Conservation (phyloP, 2,329 filamentous ascomycete species). For the Pleoardoris graminearum region DNA sequence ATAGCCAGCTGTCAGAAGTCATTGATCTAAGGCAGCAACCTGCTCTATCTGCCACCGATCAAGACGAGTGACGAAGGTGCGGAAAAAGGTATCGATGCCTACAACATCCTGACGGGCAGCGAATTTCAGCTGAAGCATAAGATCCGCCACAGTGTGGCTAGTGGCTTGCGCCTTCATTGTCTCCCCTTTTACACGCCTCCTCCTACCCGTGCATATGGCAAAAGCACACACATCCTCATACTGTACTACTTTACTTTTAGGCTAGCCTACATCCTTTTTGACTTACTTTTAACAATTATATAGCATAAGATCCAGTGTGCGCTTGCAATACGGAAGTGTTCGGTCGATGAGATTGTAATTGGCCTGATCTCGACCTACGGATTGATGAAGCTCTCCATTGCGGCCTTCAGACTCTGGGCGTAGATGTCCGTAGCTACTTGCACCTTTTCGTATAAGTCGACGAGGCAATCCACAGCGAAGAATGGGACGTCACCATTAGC, state of each 20-base stretch:
- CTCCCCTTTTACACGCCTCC: too few relatives aligned
- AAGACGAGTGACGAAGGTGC: constrained; percentile 9
- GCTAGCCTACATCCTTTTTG: too few relatives aligned
- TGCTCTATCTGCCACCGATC: constrained; percentile 16
- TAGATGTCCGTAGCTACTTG: constrained; percentile 7
- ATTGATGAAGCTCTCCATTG: constrained; percentile 11
- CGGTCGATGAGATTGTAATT: constrained; percentile 9
- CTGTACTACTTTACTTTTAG: too few relatives aligned
- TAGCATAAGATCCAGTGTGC: constrained; percentile 14
- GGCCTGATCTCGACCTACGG: constrained; percentile 1
- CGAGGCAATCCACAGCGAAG: neutral
- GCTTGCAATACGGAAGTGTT: constrained; percentile 10
- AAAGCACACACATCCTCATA: too few relatives aligned
- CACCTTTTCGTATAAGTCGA: constrained; percentile 10
- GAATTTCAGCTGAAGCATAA: constrained; percentile 2
- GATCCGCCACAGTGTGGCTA: too few relatives aligned
- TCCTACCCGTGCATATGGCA: too few relatives aligned
- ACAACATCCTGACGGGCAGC: neutral
- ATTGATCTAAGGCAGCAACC: constrained; percentile 9
- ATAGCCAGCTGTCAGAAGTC: neutral
- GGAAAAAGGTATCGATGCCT: neutral
- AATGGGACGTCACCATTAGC: constrained; percentile 6
- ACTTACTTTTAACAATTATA: too few relatives aligned
- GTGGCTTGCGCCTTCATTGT: too few relatives aligned
- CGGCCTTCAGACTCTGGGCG: constrained; percentile 12